phyloP scores from a whole-genome alignment of 2,329 filamentous ascomycete genomes.

The Meredithiella fracta region DNA sequence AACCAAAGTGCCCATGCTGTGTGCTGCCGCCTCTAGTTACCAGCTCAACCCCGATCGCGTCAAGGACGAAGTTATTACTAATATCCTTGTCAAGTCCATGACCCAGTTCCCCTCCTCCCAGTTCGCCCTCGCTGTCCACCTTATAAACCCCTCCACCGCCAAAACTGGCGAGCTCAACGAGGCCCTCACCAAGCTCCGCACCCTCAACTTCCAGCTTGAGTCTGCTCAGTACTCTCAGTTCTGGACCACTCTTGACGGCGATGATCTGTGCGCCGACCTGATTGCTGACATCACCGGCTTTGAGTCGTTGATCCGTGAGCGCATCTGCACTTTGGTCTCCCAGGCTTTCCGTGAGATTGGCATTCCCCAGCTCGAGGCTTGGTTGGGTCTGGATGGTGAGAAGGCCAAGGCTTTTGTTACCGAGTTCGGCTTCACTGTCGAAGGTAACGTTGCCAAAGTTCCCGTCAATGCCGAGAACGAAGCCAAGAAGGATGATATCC shows the following conservation, averaged over 20 bases:
- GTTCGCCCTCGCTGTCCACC: constrained; percentile 84
- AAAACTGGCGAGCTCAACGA: constrained; percentile 62
- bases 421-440: constrained; percentile 74
- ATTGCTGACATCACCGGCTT: constrained; percentile 90
- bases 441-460: constrained; percentile 51
- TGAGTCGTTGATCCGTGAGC: constrained; percentile 79
- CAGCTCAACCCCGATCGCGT: constrained; percentile 98
- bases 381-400: constrained; percentile 56
- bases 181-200: constrained; percentile 73
- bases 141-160: constrained; percentile 65
- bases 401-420: constrained; percentile 61
- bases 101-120: constrained; percentile 94
- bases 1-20: background rate
- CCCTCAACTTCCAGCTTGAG: constrained; percentile 74
- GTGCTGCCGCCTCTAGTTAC: constrained; percentile 44
- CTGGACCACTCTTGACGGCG: constrained; percentile 82
- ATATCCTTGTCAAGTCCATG: constrained; percentile 94
- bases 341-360: constrained; percentile 62
- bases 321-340: constrained; percentile 75
- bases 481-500: constrained; percentile 85
- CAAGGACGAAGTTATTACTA: constrained; percentile 94
- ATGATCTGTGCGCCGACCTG: constrained; percentile 90
- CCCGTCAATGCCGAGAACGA: constrained; percentile 95
- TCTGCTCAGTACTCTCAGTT: constrained; percentile 80
- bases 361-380: constrained; percentile 51